Conservation (phyloP, 2,329 filamentous ascomycete species). For the Paracoccidioides brasiliensis region DNA sequence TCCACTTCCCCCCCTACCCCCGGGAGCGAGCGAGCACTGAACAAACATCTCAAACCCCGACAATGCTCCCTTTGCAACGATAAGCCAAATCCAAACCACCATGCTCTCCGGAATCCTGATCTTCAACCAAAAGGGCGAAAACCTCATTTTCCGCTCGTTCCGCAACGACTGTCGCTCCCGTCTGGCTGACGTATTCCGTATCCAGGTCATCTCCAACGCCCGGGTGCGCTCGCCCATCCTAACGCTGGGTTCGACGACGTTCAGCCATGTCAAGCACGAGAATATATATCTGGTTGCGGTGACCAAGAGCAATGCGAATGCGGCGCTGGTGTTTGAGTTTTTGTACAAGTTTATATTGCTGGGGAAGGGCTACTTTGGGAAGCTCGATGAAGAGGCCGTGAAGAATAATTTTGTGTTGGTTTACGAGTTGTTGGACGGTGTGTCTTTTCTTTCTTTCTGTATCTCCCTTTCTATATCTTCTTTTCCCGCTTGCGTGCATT, state of each 20-base stretch:
- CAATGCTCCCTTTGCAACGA: neutral
- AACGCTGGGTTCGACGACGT: conserved; percentile 92
- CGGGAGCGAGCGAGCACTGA: too few relatives aligned
- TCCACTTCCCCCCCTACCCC: too few relatives aligned
- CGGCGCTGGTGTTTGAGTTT: conserved; percentile 94
- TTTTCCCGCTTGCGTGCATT: neutral
- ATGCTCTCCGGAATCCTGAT: conserved; percentile 93
- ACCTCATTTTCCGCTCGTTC: conserved; percentile 98
- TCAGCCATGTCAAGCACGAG: conserved; percentile 98
- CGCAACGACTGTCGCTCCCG: conserved; percentile 96
- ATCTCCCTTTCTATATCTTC: too few relatives aligned
- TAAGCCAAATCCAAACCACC: neutral
- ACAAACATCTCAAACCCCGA: neutral
- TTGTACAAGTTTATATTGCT: conserved; percentile 82
- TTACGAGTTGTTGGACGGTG: conserved; percentile 90
- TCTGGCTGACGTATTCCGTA: conserved; percentile 96
- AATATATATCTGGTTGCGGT: conserved; percentile 97
- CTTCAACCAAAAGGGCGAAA: conserved; percentile 99
- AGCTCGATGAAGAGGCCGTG: conserved; percentile 97
- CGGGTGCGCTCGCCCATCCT: conserved; percentile 96
- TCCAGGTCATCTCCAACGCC: conserved; percentile 97
- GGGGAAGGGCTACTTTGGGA: conserved; percentile 93
- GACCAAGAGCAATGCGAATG: conserved; percentile 98
- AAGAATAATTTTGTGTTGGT: conserved; percentile 99
- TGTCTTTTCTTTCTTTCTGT: conserved; percentile 11